A percentile compares a stretch with the other conserved stretches of the same genome.
phyloP scores from a whole-genome alignment of 805 yeast species.

The Candida tibetensis region DNA sequence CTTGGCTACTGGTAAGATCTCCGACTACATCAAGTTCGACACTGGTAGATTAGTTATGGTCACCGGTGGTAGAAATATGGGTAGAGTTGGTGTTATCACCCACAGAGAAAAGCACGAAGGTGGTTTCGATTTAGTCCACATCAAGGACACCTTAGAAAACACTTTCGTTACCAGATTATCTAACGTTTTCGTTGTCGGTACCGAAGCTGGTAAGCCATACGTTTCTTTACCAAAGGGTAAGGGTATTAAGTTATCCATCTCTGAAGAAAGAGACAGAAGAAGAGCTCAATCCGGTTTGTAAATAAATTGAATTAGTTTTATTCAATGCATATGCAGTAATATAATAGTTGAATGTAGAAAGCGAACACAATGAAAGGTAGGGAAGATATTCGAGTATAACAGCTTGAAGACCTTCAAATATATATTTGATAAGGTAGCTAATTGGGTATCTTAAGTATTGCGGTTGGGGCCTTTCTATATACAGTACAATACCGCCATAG shows the following conservation, averaged over 20 bases:
- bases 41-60: conserved; percentile 42
- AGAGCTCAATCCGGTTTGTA: conserved; percentile 40
- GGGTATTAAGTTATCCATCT: conserved; percentile 41
- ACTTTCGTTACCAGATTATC: conserved; percentile 42
- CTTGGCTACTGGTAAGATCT: conserved; percentile 24
- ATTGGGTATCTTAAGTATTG: no score
- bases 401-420: no score
- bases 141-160: conserved; percentile 41
- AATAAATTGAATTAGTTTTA: conserved; percentile 11
- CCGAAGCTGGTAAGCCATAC: conserved; percentile 40
- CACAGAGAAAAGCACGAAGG: conserved; percentile 45
- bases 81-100: conserved; percentile 42
- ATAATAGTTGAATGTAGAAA: neutral
- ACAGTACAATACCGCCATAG: no score
- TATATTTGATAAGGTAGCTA: no score
- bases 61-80: conserved; percentile 44
- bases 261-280: conserved; percentile 46
- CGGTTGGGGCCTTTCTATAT: no score
- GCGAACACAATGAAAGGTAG: no score
- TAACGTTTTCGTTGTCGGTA: conserved; percentile 42
- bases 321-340: neutral
- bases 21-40: conserved; percentile 38
- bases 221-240: conserved; percentile 45
- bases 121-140: conserved; percentile 43
- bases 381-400: no score